phyloP scores from a whole-genome alignment of 2,329 filamentous ascomycete genomes.

The Grosmannia serpens region DNA sequence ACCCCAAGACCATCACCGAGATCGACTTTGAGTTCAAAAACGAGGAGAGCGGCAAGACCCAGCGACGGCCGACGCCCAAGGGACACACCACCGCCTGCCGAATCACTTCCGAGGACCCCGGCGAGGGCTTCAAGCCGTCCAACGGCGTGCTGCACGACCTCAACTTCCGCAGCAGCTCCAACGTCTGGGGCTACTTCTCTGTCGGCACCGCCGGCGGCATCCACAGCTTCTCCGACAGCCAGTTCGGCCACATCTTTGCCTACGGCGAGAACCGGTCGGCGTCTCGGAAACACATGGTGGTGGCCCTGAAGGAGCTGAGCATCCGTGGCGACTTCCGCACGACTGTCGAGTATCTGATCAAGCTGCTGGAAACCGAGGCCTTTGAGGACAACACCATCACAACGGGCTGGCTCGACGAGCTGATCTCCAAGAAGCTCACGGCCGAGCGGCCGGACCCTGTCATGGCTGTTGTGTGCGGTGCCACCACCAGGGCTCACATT shows the following conservation, averaged over 20 bases:
- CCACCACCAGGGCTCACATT: conserved; percentile 87
- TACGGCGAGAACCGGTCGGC: conserved; percentile 96
- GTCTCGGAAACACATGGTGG: conserved; percentile 97
- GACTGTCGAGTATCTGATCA: conserved; percentile 97
- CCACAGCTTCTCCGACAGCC: conserved; percentile 97
- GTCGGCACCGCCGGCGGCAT: conserved; percentile 94
- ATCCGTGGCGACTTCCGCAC: conserved; percentile 99
- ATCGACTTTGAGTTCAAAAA: conserved; percentile 97
- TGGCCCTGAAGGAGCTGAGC: conserved; percentile 95
- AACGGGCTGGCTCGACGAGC: conserved; percentile 95
- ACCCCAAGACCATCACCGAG: conserved; percentile 72
- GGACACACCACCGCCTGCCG: conserved; percentile 96
- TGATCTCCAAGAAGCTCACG: conserved; percentile 95
- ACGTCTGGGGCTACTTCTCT: conserved; percentile 99
- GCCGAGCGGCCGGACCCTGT: conserved; percentile 90
- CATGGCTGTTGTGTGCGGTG: conserved; percentile 89
- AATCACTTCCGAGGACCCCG: conserved; percentile 97
- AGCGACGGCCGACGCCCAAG: conserved; percentile 85
- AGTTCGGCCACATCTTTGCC: conserved; percentile 98
- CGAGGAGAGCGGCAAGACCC: conserved; percentile 68
- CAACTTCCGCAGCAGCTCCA: conserved; percentile 97
- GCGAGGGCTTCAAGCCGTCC: conserved; percentile 98
- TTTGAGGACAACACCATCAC: conserved; percentile 99
- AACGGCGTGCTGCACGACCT: conserved; percentile 98
- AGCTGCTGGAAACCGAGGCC: conserved; percentile 92